Evolutionary conservation across 495 filamentous ascomycete species (phyloP).

Genomic region (Neurospora sp.): DNA sequence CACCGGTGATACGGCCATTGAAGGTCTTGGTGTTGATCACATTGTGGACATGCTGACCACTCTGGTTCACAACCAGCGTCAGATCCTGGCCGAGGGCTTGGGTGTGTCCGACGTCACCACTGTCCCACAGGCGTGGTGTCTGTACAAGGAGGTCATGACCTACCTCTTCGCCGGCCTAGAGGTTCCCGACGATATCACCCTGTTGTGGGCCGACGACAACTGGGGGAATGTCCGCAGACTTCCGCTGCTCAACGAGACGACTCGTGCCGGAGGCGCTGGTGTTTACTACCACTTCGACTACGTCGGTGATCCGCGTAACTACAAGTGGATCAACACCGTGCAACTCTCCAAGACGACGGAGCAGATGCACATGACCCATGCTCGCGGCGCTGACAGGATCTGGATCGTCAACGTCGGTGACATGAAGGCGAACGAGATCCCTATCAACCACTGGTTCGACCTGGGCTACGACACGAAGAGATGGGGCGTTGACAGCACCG

Average conservation of each 20-base stretch:
- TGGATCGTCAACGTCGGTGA: slow-evolving; percentile 76
- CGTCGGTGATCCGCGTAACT: slow-evolving; percentile 52
- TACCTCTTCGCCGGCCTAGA: slow-evolving; percentile 55
- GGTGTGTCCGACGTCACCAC: slow-evolving; percentile 39
- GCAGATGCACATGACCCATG: slow-evolving; percentile 53
- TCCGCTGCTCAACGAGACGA: slow-evolving; percentile 50
- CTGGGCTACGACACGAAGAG: slow-evolving; percentile 52
- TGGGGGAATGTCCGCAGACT: slow-evolving; percentile 60
- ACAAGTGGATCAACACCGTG: slow-evolving; percentile 67
- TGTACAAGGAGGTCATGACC: slow-evolving; percentile 62
- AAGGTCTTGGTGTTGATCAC: slow-evolving; percentile 42
- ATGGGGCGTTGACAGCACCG: slow-evolving; percentile 45
- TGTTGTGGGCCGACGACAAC: slow-evolving; percentile 71
- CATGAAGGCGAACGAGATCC: slow-evolving; percentile 58
- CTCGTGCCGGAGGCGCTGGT: slow-evolving; percentile 55
- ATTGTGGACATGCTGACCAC: slow-evolving; percentile 48
- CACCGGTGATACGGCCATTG: slow-evolving; percentile 51
- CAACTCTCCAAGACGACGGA: slow-evolving; percentile 55
- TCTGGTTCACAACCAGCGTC: slow-evolving; percentile 48
- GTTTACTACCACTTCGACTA: slow-evolving; percentile 74
- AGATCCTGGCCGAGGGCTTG: slow-evolving; percentile 46
- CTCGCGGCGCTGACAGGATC: slow-evolving; percentile 52
- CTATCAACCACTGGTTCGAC: slow-evolving; percentile 58
- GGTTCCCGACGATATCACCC: slow-evolving; percentile 62
- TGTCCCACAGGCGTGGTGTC: slow-evolving; percentile 62